These are phyloP conservation scores for Elsinoe fawcettii DNA, from an alignment of 2,329 filamentous ascomycete species.

Conservation along the genomic window DNA sequence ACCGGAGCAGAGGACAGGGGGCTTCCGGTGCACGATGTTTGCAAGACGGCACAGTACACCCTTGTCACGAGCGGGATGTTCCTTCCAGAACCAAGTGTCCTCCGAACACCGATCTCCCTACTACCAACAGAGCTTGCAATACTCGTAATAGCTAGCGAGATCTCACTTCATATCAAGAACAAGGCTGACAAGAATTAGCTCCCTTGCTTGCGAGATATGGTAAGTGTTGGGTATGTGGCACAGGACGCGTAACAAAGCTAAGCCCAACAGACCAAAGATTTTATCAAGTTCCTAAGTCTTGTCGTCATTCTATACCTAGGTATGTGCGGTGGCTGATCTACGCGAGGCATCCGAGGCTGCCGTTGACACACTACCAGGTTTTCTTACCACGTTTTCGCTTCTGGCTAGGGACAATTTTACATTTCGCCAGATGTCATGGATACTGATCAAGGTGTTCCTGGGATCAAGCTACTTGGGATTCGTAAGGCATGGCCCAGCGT, in stretches of 20 bases:
- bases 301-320: conserved; percentile 72
- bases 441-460: conserved; percentile 73
- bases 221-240: conserved; percentile 31
- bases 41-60: neutral
- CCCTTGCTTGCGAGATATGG: conserved; percentile 85
- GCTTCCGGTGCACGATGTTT: neutral
- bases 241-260: conserved; percentile 13
- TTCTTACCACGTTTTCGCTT: conserved; percentile 77
- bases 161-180: conserved; percentile 18
- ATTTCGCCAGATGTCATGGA: conserved; percentile 63
- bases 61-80: neutral
- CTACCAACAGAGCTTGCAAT: neutral
- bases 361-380: conserved; percentile 38
- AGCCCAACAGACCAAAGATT: conserved; percentile 61
- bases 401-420: conserved; percentile 64
- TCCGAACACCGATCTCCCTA: neutral
- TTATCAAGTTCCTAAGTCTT: conserved; percentile 71
- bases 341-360: neutral
- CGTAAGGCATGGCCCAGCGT: conserved; percentile 40
- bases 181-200: conserved; percentile 44
- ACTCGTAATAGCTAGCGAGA: conserved; percentile 1
- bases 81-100: neutral
- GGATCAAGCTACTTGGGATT: conserved; percentile 70
- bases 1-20: neutral
- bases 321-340: neutral